phyloP scores from a whole-genome alignment of 2,329 filamentous ascomycete species.

The Fusarium acutatum region DNA sequence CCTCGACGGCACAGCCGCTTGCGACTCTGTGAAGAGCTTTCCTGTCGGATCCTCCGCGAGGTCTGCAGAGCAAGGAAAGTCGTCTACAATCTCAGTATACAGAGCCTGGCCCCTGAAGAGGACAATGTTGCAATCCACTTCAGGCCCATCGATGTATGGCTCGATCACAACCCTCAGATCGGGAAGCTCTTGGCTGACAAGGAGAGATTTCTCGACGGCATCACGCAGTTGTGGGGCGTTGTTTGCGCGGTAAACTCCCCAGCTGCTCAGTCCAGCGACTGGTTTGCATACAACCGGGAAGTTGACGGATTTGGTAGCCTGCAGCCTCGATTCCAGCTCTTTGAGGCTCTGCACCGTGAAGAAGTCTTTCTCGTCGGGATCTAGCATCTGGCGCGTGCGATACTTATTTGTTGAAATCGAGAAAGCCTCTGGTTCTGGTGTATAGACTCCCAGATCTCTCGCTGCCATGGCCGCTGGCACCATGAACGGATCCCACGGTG shows the following conservation, averaged over 20 bases:
- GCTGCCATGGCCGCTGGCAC: neutral
- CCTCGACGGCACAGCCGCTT: neutral
- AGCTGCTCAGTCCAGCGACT: neutral
- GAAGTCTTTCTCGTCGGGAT: neutral
- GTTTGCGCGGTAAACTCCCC: neutral
- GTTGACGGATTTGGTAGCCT: neutral
- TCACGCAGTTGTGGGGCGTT: neutral
- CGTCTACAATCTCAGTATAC: neutral
- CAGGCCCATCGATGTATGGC: neutral
- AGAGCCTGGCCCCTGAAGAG: neutral
- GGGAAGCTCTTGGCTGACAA: neutral
- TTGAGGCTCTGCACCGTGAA: neutral
- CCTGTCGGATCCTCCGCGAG: neutral
- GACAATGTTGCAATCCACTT: neutral
- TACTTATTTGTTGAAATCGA: neutral
- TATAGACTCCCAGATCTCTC: neutral
- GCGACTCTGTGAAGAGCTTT: neutral
- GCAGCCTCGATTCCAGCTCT: neutral
- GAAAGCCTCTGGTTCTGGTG: neutral
- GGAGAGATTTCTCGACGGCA: neutral
- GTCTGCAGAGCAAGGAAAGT: neutral
- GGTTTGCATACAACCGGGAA: neutral
- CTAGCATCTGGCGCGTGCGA: neutral
- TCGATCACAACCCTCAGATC: neutral
- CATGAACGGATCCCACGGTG: neutral